phyloP scores from a whole-genome alignment of 257 asterid species.

The Ocimum tenuiflorum region DNA sequence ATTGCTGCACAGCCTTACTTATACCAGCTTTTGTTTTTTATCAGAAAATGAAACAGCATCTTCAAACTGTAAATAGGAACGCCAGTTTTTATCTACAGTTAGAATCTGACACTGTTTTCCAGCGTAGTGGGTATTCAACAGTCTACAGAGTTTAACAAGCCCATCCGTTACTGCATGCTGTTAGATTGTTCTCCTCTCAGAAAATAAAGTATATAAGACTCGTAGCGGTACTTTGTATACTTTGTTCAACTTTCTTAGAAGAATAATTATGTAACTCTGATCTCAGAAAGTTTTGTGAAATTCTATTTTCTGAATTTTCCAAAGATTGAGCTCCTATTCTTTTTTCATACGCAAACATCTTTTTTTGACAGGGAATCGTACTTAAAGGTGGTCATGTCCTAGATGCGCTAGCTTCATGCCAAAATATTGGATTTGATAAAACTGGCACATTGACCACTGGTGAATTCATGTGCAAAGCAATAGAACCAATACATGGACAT shows the following conservation, averaged over 20 bases:
- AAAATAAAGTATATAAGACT: constrained; percentile 5
- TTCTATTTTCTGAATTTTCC: neutral
- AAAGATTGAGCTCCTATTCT: neutral
- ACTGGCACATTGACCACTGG: constrained; percentile 98
- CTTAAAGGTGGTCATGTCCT: constrained; percentile 92
- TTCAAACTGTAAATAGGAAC: neutral
- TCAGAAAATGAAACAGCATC: neutral
- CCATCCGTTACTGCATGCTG: constrained; percentile 1
- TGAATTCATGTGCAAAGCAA: constrained; percentile 93
- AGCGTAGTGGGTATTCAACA: neutral
- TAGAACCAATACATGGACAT: constrained; percentile 98
- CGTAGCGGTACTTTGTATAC: neutral
- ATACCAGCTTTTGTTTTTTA: neutral
- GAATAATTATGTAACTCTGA: neutral
- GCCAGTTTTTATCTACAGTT: neutral
- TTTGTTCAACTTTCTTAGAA: neutral
- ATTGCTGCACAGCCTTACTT: neutral
- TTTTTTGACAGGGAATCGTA: constrained; percentile 71
- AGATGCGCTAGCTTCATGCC: constrained; percentile 96
- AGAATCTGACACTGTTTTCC: neutral
- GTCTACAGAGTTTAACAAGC: constrained; percentile 4
- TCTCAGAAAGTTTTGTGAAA: neutral
- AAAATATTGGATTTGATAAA: constrained; percentile 91
- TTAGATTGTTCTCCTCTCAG: neutral
- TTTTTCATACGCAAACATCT: constrained; percentile 11